Percentiles rank a stretch among this genome's conserved stretches.
Conservation (phyloP, 257 asterid genomes). For the Henckelia pumila region DNA sequence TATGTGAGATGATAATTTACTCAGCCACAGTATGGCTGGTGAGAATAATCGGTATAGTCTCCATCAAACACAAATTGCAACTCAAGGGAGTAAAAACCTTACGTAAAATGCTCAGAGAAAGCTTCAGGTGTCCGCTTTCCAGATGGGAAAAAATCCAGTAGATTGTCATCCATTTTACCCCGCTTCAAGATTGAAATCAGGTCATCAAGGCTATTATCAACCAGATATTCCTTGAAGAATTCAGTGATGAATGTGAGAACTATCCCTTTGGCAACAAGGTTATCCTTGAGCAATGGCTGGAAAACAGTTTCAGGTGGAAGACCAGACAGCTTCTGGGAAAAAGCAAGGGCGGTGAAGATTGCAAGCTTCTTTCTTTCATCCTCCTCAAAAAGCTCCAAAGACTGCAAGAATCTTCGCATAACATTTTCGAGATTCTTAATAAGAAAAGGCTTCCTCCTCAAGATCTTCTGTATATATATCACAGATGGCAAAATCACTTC, state of each 20-base stretch:
- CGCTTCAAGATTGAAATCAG: conserved; percentile 83
- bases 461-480: conserved; percentile 79
- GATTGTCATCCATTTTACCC: conserved; percentile 92
- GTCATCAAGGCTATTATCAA: conserved; percentile 96
- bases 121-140: conserved; percentile 88
- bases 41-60: too few relatives aligned
- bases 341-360: conserved; percentile 97
- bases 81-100: conserved; percentile 28
- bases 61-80: not conserved
- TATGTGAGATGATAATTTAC: not conserved
- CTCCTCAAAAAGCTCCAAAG: conserved; percentile 89
- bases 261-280: conserved; percentile 95
- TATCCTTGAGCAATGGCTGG: conserved; percentile 96
- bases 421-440: conserved; percentile 99
- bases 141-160: conserved; percentile 83
- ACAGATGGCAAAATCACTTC: conserved; percentile 89
- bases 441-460: conserved; percentile 88
- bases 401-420: conserved; percentile 87
- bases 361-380: conserved; percentile 98
- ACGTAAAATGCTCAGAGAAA: conserved; percentile 91
- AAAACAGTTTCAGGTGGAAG: conserved; percentile 96
- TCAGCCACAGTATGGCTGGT: not conserved
- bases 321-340: conserved; percentile 96
- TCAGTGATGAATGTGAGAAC: conserved; percentile 90
- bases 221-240: conserved; percentile 92